Conservation (phyloP, 352 stramenopile species). For the Elongisporangium anandrum region DNA sequence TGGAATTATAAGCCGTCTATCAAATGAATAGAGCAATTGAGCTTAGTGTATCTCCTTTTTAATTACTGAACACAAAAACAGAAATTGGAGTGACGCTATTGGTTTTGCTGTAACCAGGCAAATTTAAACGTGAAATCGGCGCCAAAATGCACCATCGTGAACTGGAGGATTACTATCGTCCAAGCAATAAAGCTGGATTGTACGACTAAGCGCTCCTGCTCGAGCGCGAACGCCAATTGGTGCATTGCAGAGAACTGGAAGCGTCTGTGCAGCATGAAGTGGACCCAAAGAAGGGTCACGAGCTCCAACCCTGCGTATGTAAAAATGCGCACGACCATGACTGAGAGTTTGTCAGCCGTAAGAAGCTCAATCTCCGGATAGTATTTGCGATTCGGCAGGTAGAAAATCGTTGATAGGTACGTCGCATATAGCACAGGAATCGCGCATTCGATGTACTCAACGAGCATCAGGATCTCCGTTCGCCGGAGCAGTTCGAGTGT, state of each 20-base stretch:
- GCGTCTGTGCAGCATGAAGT: conserved; percentile 2
- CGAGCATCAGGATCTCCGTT: conserved; percentile 3
- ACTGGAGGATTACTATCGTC: conserved; percentile 22
- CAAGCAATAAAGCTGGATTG: conserved; percentile 22
- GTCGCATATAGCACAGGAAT: conserved; percentile 4
- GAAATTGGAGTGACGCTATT: not conserved
- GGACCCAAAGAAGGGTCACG: conserved; percentile 9
- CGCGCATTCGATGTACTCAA: conserved; percentile 5
- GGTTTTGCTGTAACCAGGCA: not conserved
- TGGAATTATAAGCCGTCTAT: no score
- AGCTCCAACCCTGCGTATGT: conserved; percentile 15
- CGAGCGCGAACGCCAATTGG: conserved; percentile 23
- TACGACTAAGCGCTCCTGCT: conserved; percentile 15
- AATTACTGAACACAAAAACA: no score
- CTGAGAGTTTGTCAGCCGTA: conserved; percentile 1
- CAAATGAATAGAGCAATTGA: no score
- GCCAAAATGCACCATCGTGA: conserved; percentile 20
- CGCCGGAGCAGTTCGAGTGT: conserved; percentile 1
- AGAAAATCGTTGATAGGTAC: conserved; percentile 3
- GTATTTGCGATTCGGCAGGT: conserved; percentile 4
- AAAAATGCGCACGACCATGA: conserved; percentile 11
- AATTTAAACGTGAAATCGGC: not conserved
- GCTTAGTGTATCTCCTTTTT: no score
- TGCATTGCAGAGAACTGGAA: conserved; percentile 14
- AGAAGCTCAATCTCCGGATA: conserved; percentile 4